Conservation (phyloP, 2,329 filamentous ascomycete genomes). For the Penicillium aurantiogriseum region DNA sequence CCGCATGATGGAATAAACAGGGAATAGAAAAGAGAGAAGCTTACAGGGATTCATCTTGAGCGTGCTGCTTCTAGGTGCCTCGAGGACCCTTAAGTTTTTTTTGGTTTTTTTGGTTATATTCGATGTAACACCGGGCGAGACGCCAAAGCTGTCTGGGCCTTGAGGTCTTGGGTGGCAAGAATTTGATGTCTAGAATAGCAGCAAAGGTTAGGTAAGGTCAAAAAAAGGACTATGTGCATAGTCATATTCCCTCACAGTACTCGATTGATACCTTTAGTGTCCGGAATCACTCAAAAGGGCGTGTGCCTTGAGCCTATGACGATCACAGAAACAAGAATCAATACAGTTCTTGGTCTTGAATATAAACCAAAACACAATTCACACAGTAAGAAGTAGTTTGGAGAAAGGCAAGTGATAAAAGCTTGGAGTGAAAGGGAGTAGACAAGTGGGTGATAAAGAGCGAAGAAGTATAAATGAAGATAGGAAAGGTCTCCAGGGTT, state of each 20-base stretch:
- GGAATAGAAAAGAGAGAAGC: slow-evolving; percentile 7
- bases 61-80: slow-evolving; percentile 23
- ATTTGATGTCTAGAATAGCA: slow-evolving; percentile 14
- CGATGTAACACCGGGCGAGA: slow-evolving; percentile 25
- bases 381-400: background rate
- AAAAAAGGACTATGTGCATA: background rate
- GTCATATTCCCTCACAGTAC: slow-evolving; percentile 12
- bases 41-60: slow-evolving; percentile 28
- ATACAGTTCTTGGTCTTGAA: background rate
- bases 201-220: slow-evolving; percentile 15
- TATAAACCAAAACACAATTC: background rate
- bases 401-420: background rate
- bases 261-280: slow-evolving; percentile 3
- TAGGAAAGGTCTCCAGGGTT: background rate
- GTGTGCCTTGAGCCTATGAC: background rate
- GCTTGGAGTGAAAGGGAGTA: background rate
- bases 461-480: background rate
- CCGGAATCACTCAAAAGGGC: background rate
- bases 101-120: slow-evolving; percentile 8
- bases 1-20: slow-evolving; percentile 8
- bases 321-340: background rate
- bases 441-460: slow-evolving; percentile 10
- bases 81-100: slow-evolving; percentile 20
- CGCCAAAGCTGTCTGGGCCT: slow-evolving; percentile 19
- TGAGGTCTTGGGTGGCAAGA: slow-evolving; percentile 20